These are phyloP conservation scores for Exserohilum rostratum DNA, from an alignment of 2,329 filamentous ascomycete genomes.

Conservation along the genomic window DNA sequence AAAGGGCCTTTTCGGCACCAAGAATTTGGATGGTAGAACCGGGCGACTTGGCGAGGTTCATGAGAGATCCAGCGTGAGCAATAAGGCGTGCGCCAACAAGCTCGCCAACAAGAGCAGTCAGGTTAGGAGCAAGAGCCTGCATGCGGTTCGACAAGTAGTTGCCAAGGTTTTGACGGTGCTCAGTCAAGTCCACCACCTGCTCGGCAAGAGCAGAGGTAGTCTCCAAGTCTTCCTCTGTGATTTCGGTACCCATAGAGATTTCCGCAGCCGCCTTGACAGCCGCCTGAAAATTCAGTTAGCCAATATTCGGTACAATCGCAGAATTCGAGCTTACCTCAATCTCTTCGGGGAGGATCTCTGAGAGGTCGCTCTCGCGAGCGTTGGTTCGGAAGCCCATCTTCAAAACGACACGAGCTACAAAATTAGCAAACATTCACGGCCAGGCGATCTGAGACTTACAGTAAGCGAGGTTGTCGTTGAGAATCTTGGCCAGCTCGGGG, in stretches of 20 bases:
- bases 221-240: constrained; percentile 87
- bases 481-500: constrained; percentile 88
- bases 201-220: constrained; percentile 92
- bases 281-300: constrained; percentile 34
- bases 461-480: constrained; percentile 80
- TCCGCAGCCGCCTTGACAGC: constrained; percentile 94
- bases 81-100: constrained; percentile 94
- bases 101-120: constrained; percentile 90
- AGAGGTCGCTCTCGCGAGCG: constrained; percentile 75
- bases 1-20: constrained; percentile 97
- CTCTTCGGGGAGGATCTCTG: constrained; percentile 85
- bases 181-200: constrained; percentile 89
- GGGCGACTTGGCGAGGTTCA: constrained; percentile 93
- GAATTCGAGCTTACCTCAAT: constrained; percentile 64
- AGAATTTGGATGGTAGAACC: constrained; percentile 97
- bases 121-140: constrained; percentile 94
- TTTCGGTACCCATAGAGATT: constrained; percentile 98
- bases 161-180: constrained; percentile 79
- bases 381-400: constrained; percentile 88
- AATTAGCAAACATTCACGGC: neutral
- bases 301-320: neutral
- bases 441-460: constrained; percentile 32
- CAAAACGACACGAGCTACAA: constrained; percentile 73
- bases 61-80: constrained; percentile 89
- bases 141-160: constrained; percentile 91